Base-by-base conservation (phyloP, 2,329 filamentous ascomycete genomes). In the Penicillium sp. region DNA sequence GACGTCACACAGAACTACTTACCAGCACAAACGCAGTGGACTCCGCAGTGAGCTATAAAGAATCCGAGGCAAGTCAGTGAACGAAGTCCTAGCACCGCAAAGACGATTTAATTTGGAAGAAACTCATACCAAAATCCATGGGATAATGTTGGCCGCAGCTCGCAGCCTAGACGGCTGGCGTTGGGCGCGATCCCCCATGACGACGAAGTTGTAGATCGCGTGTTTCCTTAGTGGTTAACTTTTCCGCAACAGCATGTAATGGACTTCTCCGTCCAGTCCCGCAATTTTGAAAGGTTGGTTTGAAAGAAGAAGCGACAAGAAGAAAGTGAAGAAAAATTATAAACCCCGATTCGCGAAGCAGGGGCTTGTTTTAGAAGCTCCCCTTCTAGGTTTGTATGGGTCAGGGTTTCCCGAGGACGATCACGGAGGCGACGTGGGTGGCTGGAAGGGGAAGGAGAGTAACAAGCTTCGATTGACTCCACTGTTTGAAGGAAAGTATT, bases 11-110 rank as follows among this genome's bases (percentile, higher is more conserved):
- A 18, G 11, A 7, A n/a, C 35, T 14, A 62, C 74, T 62, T 68
- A 78, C 76, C 68, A 78, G 59, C 48, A 76, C 71, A 57, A 76
- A 76, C 7, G 65, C 67, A 23, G 75, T 75, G 50, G 74, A 77
- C 53, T 78, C 76, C 41, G 70, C 62, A 18, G 76, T 72, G 57
- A 78, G 67, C 76, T 78, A 43, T 7, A 39, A 36, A 47, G 36
- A 57, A 44, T 43, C 23, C 36, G 18, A 46, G 45, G 55, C 43
- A 62, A 35, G 51, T 55, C 50, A 56, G 42, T 23, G 30, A 55
- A 9, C 7, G 23, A 30, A 40, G 19, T 8, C n/a, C 34, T 14
- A 30, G 11, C 7, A 7, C 9, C 27, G 16, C 27, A 30, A 27
- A 16, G 16, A 6, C 32, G 9, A 27, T 41, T 3, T 14, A 41